These are phyloP conservation scores for Globisporangium emineosum DNA, from an alignment of 352 stramenopile species.

Conservation along the genomic window DNA sequence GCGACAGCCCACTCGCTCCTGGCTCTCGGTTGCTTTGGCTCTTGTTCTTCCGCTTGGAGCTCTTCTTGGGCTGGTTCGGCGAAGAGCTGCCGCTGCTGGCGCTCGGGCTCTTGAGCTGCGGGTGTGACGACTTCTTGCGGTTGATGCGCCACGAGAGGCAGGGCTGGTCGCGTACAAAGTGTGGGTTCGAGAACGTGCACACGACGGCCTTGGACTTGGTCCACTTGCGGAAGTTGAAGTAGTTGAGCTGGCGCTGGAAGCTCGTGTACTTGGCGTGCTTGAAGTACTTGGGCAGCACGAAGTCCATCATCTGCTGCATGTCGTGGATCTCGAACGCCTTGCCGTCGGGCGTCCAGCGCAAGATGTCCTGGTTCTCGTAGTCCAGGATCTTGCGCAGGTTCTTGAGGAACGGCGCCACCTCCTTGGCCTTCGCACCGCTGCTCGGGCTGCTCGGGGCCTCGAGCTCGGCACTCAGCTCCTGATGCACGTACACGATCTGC, in stretches of 20 bases:
- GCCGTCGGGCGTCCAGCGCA: constrained; percentile 64
- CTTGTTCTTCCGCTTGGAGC: neutral
- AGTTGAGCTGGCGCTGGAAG: constrained; percentile 93
- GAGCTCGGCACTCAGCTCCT: neutral
- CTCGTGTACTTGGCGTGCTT: constrained; percentile 93
- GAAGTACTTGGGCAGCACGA: constrained; percentile 92
- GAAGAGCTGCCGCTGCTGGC: no score
- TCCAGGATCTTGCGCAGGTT: constrained; percentile 71
- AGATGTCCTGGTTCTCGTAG: constrained; percentile 42
- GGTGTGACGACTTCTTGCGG: constrained; percentile 45
- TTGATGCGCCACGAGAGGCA: constrained; percentile 62
- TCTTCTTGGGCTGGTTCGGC: neutral
- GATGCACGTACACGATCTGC: neutral
- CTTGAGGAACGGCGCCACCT: constrained; percentile 69
- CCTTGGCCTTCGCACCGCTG: constrained; percentile 19
- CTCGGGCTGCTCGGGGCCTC: neutral
- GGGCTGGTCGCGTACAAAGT: constrained; percentile 62
- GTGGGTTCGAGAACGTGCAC: constrained; percentile 77
- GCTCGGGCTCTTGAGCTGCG: constrained; percentile 2
- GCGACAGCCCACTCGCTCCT: no score
- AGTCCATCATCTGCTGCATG: constrained; percentile 77
- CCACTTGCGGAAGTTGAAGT: constrained; percentile 93
- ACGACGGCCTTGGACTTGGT: constrained; percentile 78
- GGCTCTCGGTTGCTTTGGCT: no score
- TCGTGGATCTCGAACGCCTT: constrained; percentile 74